phyloP scores from a whole-genome alignment of 257 asterid genomes.

The Nicotiana undulata region DNA sequence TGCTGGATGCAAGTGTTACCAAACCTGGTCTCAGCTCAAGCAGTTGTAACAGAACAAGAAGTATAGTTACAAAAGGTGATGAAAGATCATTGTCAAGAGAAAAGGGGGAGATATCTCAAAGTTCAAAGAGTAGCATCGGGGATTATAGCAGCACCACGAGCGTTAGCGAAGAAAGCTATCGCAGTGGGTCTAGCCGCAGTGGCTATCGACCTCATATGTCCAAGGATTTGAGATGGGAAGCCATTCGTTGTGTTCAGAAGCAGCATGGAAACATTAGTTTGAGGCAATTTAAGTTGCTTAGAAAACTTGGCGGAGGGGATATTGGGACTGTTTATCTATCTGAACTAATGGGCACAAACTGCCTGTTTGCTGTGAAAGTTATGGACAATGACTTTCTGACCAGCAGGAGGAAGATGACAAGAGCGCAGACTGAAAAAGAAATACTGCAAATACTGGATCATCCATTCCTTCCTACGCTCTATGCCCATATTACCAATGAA shows the following conservation, averaged over 20 bases:
- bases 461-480: conserved; percentile 90
- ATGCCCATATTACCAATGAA: conserved; percentile 55
- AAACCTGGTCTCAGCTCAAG: conserved; percentile 20
- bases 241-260: conserved; percentile 55
- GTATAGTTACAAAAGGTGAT: conserved; percentile 26
- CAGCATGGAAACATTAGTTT: conserved; percentile 51
- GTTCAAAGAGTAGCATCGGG: conserved; percentile 78
- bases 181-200: conserved; percentile 54
- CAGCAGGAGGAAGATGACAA: conserved; percentile 48
- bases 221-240: conserved; percentile 81
- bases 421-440: conserved; percentile 83
- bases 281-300: conserved; percentile 62
- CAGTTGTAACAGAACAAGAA: conserved; percentile 25
- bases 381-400: conserved; percentile 59
- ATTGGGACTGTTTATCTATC: conserved; percentile 73
- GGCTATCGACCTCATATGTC: conserved; percentile 85
- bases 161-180: conserved; percentile 64
- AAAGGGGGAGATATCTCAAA: conserved; percentile 61
- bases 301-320: conserved; percentile 83
- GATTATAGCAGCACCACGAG: conserved; percentile 73
- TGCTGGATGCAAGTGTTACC: conserved; percentile 17
- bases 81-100: conserved; percentile 51
- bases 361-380: conserved; percentile 72
- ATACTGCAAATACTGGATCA: conserved; percentile 80
- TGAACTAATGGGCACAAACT: conserved; percentile 67